phyloP scores from a whole-genome alignment of 106 monocot species.

The Xerophyta viscosa region DNA sequence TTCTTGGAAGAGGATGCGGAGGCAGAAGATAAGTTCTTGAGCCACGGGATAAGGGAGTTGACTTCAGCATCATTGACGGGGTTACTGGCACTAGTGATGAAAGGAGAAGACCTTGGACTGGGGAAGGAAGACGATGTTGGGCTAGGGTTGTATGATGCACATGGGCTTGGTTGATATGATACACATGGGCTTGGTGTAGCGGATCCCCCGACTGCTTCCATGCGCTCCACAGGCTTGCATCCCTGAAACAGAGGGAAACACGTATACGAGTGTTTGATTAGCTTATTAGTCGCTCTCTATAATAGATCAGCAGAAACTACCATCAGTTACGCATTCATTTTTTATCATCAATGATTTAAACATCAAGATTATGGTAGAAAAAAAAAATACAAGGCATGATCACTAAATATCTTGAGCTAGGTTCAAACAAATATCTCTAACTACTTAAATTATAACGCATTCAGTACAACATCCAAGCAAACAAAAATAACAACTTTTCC shows the following conservation, averaged over 20 bases:
- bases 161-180: constrained; percentile 50
- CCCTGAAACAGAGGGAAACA: constrained; percentile 43
- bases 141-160: constrained; percentile 19
- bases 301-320: no score
- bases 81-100: constrained; percentile 18
- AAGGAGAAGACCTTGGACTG: constrained; percentile 34
- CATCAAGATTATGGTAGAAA: no score
- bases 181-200: constrained; percentile 37
- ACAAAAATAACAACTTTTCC: no score
- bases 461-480: no score
- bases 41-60: constrained; percentile 44
- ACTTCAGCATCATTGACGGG: constrained; percentile 4
- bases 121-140: constrained; percentile 37
- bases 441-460: no score
- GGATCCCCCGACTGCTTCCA: constrained; percentile 30
- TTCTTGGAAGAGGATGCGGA: constrained; percentile 14
- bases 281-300: no score
- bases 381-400: no score
- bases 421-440: no score
- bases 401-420: no score
- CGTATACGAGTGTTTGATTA: neutral
- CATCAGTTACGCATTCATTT: no score
- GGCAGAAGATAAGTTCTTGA: constrained; percentile 35
- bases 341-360: no score
- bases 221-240: constrained; percentile 37